Percentiles rank a stretch among this genome's conserved stretches.
phyloP scores from a whole-genome alignment of 768 basidiomycete species.

The Cyclocybe aegerita region DNA sequence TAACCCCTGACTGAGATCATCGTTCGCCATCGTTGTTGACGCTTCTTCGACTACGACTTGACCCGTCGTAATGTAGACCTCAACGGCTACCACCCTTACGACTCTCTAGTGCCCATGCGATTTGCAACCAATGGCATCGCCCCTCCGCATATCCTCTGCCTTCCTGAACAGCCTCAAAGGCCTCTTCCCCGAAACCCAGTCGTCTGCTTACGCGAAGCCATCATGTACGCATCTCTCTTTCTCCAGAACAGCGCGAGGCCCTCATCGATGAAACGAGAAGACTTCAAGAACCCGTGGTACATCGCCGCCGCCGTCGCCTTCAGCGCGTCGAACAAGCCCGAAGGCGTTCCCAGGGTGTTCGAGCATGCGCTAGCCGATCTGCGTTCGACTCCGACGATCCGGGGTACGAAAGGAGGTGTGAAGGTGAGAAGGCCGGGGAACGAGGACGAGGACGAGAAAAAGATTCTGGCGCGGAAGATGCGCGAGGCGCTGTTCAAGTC shows the following conservation, averaged over 20 bases:
- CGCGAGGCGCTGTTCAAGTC: constrained; percentile 64
- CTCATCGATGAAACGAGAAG: background rate
- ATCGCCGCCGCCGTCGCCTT: constrained; percentile 57
- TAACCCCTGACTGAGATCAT: too few species aligned
- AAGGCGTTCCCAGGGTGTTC: constrained; percentile 57
- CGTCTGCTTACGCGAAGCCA: constrained; percentile 9
- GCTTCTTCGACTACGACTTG: too few species aligned
- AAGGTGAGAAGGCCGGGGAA: too few species aligned
- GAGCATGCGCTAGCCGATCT: constrained; percentile 47
- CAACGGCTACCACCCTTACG: too few species aligned
- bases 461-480: constrained; percentile 47
- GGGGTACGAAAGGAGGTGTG: constrained; percentile 1
- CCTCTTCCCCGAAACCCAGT: constrained; percentile 37
- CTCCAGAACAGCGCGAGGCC: background rate
- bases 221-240: background rate
- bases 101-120: too few species aligned
- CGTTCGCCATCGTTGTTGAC: too few species aligned
- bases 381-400: constrained; percentile 16
- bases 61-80: too few species aligned
- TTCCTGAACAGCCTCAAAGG: constrained; percentile 45
- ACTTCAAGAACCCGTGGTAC: constrained; percentile 52
- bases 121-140: constrained; percentile 25
- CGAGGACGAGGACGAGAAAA: too few species aligned
- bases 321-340: constrained; percentile 57
- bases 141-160: constrained; percentile 34